Evolutionary conservation across 352 stramenopile species (phyloP), one percentile per base, ranked within the genome.

Genomic region (Globisporangium barbulae): DNA sequence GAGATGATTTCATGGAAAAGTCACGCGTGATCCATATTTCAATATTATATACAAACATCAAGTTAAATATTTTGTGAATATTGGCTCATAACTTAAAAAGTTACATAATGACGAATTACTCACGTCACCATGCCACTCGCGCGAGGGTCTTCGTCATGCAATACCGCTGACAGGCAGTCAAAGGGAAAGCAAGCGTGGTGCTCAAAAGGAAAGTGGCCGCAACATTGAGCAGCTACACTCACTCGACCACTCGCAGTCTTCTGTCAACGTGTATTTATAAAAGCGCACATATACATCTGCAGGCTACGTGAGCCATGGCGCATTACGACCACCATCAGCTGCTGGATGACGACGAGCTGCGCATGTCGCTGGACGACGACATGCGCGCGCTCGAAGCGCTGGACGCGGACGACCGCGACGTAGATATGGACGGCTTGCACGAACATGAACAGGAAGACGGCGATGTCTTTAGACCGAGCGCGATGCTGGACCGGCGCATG

Each of bases 391-490:
- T 65, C 60, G 60, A 57, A 49, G 59, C 53, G 42, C 61, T 67
- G 30, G 61, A 49, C n/a, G 39, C 25, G 13, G 55, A 53, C 9
- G 56, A 62, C 21, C n/a, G 2, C 2, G 60, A 55, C 33, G 54
- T 66, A 31, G 42, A 66, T 10, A 53, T 67, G 41, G 28, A 64
- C 17, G 37, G 22, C 35, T 53, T 65, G 15, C 45, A 45, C 15
- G 25, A 45, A 22, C 58, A 37, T 17, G 35, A 42, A 5, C 28
- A 54, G 12, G 44, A 45, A n/a, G 59, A 65, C 2, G 39, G 50
- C 54, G 76, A 90, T 53, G 63, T 81, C 28, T 90, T 89, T 62
- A 74, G 82, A 0, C 84, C 84, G 3, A 88, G 79, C 61, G 80
- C 81, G 45, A 79, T 91, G 76, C 61, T 89, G 2, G 79, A 86